Evolutionary conservation across 352 stramenopile genomes (phyloP), one percentile per base, ranked within the genome.

Genomic region (Plasmopara muralis): DNA sequence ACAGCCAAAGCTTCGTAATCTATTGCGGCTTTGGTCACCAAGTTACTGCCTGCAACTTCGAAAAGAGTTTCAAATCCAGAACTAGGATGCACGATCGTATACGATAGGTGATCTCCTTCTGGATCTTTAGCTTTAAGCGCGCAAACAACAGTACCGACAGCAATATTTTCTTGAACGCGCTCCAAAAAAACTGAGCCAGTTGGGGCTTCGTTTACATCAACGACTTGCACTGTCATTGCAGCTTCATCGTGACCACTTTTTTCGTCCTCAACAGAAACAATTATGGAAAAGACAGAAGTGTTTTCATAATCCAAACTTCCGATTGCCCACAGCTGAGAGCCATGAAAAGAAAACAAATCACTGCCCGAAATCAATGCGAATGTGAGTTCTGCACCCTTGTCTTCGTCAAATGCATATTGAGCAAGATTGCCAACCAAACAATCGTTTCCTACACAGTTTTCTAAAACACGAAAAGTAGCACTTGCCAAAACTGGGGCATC

Each of bases 381-480:
- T 2, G 39, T 57, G 5, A 85, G 38, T 3, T 62, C n/a, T 7
- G 63, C 53, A 5, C 43, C 56, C 14, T 56, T 57, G 35, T 85
- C 74, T 49, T 85, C 74, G 16, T 85, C 74, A 13, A 64, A 67
- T 15, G 66, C 70, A 41, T 72, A 70, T 15, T 57, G 10, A 14
- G 55, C 57, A 6, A 83, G 40, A 42, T 71, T 52, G n/a, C 68
- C 74, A 25, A 73, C 51, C 10, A 72, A 66, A 40, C 74, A 85
- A 41, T 75, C 56, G 29, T 55, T 49, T 4, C 65, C 70, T 2
- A 50, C 42, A 46, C 74, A 85, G n/a, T 61, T 56, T 60, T 85
- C 74, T 9, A 68, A 15, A 13, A 82, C 70, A 16, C 72, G 64
- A 51, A 85, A 85, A 14, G 68, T 55, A 29, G 61, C 53, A 43